Conservation (phyloP, 345 rosid genomes). For the Arabidopsis suecica region DNA sequence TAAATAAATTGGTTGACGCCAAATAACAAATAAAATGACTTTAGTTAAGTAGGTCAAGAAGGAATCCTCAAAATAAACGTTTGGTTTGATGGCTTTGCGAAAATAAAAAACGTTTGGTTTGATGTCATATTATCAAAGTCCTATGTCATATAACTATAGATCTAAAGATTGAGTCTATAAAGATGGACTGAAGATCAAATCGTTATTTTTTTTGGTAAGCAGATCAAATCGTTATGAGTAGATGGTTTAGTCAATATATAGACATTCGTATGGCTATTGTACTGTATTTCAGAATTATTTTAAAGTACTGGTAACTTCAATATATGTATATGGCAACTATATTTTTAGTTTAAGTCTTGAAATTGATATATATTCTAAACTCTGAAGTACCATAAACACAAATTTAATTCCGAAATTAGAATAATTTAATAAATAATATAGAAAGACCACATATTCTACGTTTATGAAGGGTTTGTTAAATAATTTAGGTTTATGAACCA, state of each 20-base stretch:
- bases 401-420: too few relatives aligned
- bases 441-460: too few relatives aligned
- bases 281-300: too few relatives aligned
- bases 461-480: too few relatives aligned
- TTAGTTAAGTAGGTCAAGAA: not conserved
- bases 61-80: not conserved
- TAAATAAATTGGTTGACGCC: not conserved
- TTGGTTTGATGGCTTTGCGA: not conserved
- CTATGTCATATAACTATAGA: not conserved
- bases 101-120: not conserved
- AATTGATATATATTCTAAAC: too few relatives aligned
- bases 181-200: not conserved
- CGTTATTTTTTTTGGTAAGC: too few relatives aligned
- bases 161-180: not conserved
- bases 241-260: not conserved
- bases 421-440: too few relatives aligned
- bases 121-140: not conserved
- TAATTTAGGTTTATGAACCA: too few relatives aligned
- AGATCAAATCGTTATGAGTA: not conserved
- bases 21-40: not conserved
- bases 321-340: too few relatives aligned
- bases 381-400: too few relatives aligned
- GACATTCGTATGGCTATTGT: not conserved
- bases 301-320: too few relatives aligned
- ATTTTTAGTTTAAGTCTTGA: too few relatives aligned